Evolutionary conservation across 345 rosid species (phyloP).

Genomic region (Brassica incana): DNA sequence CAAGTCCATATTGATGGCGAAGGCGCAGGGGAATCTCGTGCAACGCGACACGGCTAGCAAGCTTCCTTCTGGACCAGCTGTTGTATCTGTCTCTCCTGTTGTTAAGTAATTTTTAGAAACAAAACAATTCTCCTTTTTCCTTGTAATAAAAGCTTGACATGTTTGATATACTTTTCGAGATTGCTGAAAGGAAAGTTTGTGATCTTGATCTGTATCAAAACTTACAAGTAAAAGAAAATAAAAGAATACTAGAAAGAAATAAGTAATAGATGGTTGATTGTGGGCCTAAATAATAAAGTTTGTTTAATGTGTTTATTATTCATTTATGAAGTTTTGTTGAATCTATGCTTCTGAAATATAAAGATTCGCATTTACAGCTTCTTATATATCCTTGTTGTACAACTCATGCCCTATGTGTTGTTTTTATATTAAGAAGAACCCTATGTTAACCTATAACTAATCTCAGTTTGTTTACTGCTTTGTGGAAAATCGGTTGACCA

Average conservation of each 20-base stretch:
- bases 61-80: slow-evolving; percentile 24
- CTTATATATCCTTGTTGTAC: slow-evolving; percentile 1
- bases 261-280: slow-evolving; percentile 6
- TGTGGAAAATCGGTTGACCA: slow-evolving; percentile 12
- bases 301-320: not conserved
- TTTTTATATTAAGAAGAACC: not conserved
- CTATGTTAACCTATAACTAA: not conserved
- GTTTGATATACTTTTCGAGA: not conserved
- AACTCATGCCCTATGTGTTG: not conserved
- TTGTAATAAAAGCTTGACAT: not conserved
- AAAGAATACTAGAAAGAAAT: not conserved
- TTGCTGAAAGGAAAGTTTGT: slow-evolving; percentile 2
- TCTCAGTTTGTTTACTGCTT: not conserved
- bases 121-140: not conserved
- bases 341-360: slow-evolving; percentile 18
- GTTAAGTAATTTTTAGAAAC: slow-evolving; percentile 1
- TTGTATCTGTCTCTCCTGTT: slow-evolving; percentile 16
- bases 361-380: slow-evolving; percentile 16
- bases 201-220: slow-evolving; percentile 19
- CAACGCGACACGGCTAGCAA: slow-evolving; percentile 42
- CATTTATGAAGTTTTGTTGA: not conserved
- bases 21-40: slow-evolving; percentile 52
- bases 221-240: no score
- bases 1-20: slow-evolving; percentile 57
- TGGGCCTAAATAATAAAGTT: slow-evolving; percentile 27